Evolutionary conservation across 495 filamentous ascomycete species (phyloP).

Genomic region (Aspergillus panamensis): DNA sequence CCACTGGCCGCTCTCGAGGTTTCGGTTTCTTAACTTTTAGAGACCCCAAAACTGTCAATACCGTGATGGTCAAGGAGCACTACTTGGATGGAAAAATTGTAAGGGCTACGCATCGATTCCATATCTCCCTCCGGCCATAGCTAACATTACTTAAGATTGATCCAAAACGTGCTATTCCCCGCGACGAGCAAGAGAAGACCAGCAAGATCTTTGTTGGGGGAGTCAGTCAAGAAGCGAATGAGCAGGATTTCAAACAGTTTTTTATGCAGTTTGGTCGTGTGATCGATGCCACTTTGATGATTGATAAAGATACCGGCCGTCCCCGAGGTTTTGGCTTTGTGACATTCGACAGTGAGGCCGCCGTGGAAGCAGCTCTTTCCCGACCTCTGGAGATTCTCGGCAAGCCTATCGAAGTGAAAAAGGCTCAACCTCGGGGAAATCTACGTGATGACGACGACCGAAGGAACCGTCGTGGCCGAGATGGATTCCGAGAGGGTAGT

Average conservation of each 20-base stretch:
- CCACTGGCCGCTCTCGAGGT: conserved; percentile 87
- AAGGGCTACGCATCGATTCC: conserved; percentile 35
- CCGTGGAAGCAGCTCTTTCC: conserved; percentile 85
- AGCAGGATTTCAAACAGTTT: conserved; percentile 92
- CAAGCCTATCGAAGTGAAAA: conserved; percentile 97
- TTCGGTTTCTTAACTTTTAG: conserved; percentile 98
- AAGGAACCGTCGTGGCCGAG: conserved; percentile 46
- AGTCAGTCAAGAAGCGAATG: conserved; percentile 93
- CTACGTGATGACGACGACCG: conserved; percentile 83
- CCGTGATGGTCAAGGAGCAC: conserved; percentile 99
- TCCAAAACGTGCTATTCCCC: conserved; percentile 94
- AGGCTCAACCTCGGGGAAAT: conserved; percentile 92
- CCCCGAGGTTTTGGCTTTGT: conserved; percentile 98
- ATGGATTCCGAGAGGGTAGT: conserved; percentile 56
- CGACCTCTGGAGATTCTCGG: conserved; percentile 85
- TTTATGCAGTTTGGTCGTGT: conserved; percentile 96
- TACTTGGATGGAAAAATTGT: conserved; percentile 98
- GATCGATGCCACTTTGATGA: conserved; percentile 97
- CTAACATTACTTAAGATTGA: conserved; percentile 68
- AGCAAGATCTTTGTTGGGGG: conserved; percentile 98
- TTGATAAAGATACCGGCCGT: conserved; percentile 97
- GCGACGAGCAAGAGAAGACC: conserved; percentile 96
- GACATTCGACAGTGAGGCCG: conserved; percentile 93
- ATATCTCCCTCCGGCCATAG: conserved; percentile 6
- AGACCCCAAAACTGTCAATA: conserved; percentile 95